phyloP scores from a whole-genome alignment of 1,139 yeast genomes.

The Blastobotrys ciferrii region DNA sequence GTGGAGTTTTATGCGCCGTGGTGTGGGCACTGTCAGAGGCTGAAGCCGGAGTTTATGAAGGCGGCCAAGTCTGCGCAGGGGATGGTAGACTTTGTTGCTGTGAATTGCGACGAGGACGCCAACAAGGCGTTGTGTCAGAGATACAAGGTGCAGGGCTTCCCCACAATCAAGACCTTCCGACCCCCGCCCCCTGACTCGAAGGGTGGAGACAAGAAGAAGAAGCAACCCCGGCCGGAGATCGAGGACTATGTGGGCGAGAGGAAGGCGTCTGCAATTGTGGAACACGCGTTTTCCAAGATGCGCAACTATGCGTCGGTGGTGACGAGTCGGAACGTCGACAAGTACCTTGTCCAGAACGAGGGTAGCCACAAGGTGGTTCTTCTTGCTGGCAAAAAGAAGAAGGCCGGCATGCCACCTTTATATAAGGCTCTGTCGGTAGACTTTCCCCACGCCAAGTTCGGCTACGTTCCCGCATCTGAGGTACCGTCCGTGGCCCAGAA shows the following conservation, averaged over 20 bases:
- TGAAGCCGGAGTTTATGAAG: slow-evolving; percentile 63
- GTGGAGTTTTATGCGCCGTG: slow-evolving; percentile 97
- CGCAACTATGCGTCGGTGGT: slow-evolving; percentile 64
- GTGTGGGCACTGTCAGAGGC: slow-evolving; percentile 82
- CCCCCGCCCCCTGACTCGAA: no score
- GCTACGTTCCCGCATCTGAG: slow-evolving; percentile 29
- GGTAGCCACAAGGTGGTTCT: slow-evolving; percentile 33
- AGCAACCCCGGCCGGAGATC: slow-evolving; percentile 62
- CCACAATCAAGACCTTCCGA: slow-evolving; percentile 75
- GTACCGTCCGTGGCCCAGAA: slow-evolving; percentile 26
- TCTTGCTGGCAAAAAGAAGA: slow-evolving; percentile 29
- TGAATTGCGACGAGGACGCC: slow-evolving; percentile 72
- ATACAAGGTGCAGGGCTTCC: slow-evolving; percentile 70
- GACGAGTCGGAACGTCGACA: slow-evolving; percentile 19
- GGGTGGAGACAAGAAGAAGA: slow-evolving; percentile 38
- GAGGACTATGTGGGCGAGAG: slow-evolving; percentile 75
- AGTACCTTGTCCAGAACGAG: slow-evolving; percentile 21
- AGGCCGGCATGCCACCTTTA: slow-evolving; percentile 51
- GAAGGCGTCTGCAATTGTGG: slow-evolving; percentile 55
- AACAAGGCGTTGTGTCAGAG: slow-evolving; percentile 72
- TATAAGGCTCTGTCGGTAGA: slow-evolving; percentile 76
- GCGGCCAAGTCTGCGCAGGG: slow-evolving; percentile 62
- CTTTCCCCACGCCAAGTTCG: slow-evolving; percentile 49
- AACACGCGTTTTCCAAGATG: slow-evolving; percentile 58
- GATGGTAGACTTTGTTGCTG: slow-evolving; percentile 73